phyloP scores from a whole-genome alignment of 2,329 filamentous ascomycete genomes.

The Colletotrichum neosansevieriae region DNA sequence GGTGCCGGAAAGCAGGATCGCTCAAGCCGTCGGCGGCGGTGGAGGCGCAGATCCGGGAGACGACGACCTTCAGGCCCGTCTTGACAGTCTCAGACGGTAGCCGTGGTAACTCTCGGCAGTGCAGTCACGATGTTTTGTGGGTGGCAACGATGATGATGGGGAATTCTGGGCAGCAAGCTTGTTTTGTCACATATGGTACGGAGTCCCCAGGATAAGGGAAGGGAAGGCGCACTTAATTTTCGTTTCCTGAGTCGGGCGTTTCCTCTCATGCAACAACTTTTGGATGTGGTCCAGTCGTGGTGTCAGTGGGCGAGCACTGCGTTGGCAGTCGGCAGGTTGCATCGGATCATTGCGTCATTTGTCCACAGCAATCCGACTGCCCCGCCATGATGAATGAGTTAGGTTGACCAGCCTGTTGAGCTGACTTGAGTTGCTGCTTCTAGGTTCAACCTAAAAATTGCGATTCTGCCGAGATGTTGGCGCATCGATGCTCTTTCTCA shows the following conservation, averaged over 20 bases:
- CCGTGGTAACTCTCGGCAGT: neutral
- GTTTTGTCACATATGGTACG: conserved; percentile 34
- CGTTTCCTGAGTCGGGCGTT: conserved; percentile 1
- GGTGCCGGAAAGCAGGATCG: conserved; percentile 81
- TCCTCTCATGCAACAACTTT: conserved; percentile 11
- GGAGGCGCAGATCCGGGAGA: conserved; percentile 76
- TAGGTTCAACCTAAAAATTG: neutral
- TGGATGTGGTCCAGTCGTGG: neutral
- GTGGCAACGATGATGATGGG: conserved; percentile 22
- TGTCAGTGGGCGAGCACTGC: conserved; percentile 6
- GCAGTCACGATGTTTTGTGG: neutral
- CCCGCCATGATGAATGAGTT: conserved; percentile 23
- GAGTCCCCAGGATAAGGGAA: conserved; percentile 20
- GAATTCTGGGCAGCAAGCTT: conserved; percentile 29
- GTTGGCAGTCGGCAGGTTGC: conserved; percentile 16
- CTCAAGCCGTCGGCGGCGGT: conserved; percentile 85
- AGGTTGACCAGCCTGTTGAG: neutral
- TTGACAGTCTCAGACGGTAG: conserved; percentile 83
- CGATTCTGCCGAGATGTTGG: neutral
- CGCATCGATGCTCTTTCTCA: neutral
- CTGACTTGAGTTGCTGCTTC: neutral
- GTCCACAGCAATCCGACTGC: conserved; percentile 7
- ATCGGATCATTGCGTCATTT: conserved; percentile 33
- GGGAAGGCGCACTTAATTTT: conserved; percentile 31
- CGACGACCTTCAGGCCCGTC: conserved; percentile 91